These are phyloP conservation scores for Andalucia godoyi DNA, from an alignment of 78 protist species.

Conservation along the genomic window DNA sequence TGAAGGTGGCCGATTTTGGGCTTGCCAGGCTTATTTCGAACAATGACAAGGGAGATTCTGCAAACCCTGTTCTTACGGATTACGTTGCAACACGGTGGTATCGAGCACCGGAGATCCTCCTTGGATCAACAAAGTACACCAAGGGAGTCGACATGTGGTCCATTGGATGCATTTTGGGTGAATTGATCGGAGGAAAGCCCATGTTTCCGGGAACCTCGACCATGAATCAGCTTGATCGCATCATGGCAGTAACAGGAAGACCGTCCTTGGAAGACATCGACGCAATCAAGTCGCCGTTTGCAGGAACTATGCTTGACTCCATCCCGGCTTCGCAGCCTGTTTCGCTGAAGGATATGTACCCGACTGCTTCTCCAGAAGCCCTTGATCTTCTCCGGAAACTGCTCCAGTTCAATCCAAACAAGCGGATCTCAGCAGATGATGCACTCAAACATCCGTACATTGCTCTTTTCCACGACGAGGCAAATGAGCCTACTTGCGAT, in stretches of 20 bases:
- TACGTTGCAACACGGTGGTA: conserved; percentile 92
- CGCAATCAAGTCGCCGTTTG: conserved; percentile 64
- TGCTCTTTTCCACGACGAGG: conserved; percentile 63
- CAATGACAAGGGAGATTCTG: conserved; percentile 24
- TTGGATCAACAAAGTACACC: conserved; percentile 83
- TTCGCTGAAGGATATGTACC: conserved; percentile 46
- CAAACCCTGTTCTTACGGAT: conserved; percentile 85
- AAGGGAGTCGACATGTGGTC: conserved; percentile 79
- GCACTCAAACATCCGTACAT: conserved; percentile 86
- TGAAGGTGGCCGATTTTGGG: conserved; percentile 92
- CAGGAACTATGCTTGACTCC: conserved; percentile 73
- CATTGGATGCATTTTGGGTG: conserved; percentile 93
- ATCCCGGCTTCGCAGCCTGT: conserved; percentile 36
- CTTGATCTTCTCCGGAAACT: conserved; percentile 71
- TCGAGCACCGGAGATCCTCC: conserved; percentile 95
- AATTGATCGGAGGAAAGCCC: conserved; percentile 84
- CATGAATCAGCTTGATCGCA: conserved; percentile 85
- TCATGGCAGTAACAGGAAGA: conserved; percentile 76
- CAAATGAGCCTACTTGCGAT: conserved; percentile 27
- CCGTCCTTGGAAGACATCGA: conserved; percentile 75
- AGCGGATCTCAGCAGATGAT: conserved; percentile 83
- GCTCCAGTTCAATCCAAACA: conserved; percentile 85
- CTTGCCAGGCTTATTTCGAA: conserved; percentile 53
- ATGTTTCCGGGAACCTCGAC: conserved; percentile 94
- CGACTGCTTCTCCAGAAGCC: conserved; percentile 85